A percentile compares a stretch with the other conserved stretches of the same genome.
These are phyloP conservation scores for Craspedostauros australis DNA, from an alignment of 108 stramenopile genomes.

Conservation along the genomic window DNA sequence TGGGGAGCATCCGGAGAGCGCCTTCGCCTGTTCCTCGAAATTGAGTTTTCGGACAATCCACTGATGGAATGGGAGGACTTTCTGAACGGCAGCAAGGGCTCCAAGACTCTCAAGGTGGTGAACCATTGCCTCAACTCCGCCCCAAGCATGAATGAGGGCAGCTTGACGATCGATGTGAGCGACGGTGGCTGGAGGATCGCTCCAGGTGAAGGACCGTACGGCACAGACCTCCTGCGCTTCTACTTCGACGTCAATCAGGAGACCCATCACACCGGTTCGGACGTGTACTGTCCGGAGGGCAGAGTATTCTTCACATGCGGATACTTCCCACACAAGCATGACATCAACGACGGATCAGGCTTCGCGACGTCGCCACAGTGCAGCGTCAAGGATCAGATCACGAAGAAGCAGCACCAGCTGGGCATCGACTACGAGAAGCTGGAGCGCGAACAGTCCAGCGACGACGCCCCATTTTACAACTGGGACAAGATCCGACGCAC, in stretches of 20 bases:
- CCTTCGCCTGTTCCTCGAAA: constrained; percentile 44
- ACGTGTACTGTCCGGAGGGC: constrained; percentile 61
- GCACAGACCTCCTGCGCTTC: constrained; percentile 58
- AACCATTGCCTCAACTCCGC: constrained; percentile 23
- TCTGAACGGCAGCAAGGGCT: constrained; percentile 36
- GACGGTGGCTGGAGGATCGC: constrained; percentile 66
- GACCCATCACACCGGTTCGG: constrained; percentile 30
- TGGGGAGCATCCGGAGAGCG: constrained; percentile 67
- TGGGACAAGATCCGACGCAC: constrained; percentile 22
- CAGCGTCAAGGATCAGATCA: constrained; percentile 27
- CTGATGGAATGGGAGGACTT: constrained; percentile 57
- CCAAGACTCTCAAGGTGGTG: constrained; percentile 47
- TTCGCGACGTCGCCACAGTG: neutral
- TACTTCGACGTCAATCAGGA: constrained; percentile 63
- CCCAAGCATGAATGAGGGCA: constrained; percentile 47
- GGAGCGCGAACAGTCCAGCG: constrained; percentile 6
- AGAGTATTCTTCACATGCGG: constrained; percentile 75
- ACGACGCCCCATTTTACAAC: constrained; percentile 14
- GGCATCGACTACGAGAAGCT: constrained; percentile 23
- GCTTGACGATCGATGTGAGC: constrained; percentile 24
- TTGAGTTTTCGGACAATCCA: constrained; percentile 51
- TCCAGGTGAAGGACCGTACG: constrained; percentile 56
- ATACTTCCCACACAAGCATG: constrained; percentile 50
- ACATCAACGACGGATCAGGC: neutral
- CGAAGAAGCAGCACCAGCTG: constrained; percentile 33